These are phyloP conservation scores for Dicorynia guianensis DNA, from an alignment of 306 rosid species.

Conservation along the genomic window DNA sequence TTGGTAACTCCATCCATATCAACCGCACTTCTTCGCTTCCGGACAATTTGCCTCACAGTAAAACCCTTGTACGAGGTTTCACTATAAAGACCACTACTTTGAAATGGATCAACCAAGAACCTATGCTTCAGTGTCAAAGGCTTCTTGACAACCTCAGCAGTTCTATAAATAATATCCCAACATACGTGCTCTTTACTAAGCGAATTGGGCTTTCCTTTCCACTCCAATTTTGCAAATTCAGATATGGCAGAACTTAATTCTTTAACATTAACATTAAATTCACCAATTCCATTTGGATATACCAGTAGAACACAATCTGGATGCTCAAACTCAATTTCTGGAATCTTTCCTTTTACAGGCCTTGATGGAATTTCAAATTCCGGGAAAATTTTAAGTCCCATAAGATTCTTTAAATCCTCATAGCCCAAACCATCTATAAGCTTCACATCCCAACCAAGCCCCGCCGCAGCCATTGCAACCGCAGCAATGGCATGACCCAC, in stretches of 20 bases:
- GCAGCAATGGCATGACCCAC: constrained; percentile 92
- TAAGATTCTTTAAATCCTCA: constrained; percentile 76
- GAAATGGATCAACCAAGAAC: constrained; percentile 62
- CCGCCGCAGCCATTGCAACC: constrained; percentile 84
- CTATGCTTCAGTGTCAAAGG: constrained; percentile 48
- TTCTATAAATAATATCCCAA: constrained; percentile 86
- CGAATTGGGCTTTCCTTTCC: constrained; percentile 81
- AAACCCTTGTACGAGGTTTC: constrained; percentile 60
- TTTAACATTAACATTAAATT: constrained; percentile 64
- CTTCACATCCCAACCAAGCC: constrained; percentile 92
- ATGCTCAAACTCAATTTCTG: constrained; percentile 86
- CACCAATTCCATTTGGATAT: constrained; percentile 61
- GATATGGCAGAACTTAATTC: constrained; percentile 62
- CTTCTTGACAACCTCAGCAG: constrained; percentile 79
- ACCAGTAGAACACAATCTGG: constrained; percentile 88
- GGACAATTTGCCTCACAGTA: constrained; percentile 72
- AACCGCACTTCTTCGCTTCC: constrained; percentile 94
- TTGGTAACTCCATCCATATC: constrained; percentile 86
- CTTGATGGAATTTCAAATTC: constrained; percentile 65
- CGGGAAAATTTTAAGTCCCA: constrained; percentile 72
- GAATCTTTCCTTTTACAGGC: constrained; percentile 77
- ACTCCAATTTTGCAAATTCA: constrained; percentile 62
- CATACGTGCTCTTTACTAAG: constrained; percentile 91
- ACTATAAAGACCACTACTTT: constrained; percentile 61
- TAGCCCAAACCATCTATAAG: constrained; percentile 75